These are phyloP conservation scores for Grammothele lineata DNA, from an alignment of 768 basidiomycete genomes.

Conservation along the genomic window DNA sequence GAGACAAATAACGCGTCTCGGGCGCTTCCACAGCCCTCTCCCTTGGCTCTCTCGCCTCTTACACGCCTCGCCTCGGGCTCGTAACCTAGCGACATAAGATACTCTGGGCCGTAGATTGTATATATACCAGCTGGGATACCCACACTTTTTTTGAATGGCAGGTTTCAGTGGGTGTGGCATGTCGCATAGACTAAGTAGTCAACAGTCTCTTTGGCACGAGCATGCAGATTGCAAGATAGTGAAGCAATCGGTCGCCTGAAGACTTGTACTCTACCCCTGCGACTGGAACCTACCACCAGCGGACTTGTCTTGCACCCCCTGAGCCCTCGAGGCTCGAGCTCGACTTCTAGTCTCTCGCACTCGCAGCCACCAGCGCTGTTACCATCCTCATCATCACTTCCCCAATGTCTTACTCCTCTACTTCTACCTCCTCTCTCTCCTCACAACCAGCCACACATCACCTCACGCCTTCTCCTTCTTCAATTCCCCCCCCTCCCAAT, in stretches of 20 bases:
- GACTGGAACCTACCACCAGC: constrained; percentile 1
- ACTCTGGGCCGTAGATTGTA: not conserved
- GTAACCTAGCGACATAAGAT: constrained; percentile 3
- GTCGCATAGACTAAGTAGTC: not conserved
- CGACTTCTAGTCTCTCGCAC: too few species aligned
- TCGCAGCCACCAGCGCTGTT: not conserved
- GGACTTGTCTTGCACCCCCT: not conserved
- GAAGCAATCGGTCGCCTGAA: not conserved
- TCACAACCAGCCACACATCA: constrained; percentile 11
- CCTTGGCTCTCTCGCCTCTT: too few species aligned
- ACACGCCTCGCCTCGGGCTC: too few species aligned
- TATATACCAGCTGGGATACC: not conserved
- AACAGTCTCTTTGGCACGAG: constrained; percentile 8
- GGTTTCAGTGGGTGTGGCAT: not conserved
- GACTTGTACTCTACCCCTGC: not conserved
- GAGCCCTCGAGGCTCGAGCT: too few species aligned
- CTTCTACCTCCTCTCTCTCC: constrained; percentile 13
- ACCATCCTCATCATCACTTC: constrained; percentile 1
- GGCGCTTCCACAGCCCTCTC: too few species aligned
- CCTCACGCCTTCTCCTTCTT: constrained; percentile 18
- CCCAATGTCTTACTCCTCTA: constrained; percentile 14
- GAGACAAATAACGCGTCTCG: too few species aligned
- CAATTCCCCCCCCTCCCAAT: constrained; percentile 14
- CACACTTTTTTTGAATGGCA: constrained; percentile 9
- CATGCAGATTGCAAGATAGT: not conserved